phyloP scores from a whole-genome alignment of 2,329 filamentous ascomycete species.

The Didymella keratinophila region DNA sequence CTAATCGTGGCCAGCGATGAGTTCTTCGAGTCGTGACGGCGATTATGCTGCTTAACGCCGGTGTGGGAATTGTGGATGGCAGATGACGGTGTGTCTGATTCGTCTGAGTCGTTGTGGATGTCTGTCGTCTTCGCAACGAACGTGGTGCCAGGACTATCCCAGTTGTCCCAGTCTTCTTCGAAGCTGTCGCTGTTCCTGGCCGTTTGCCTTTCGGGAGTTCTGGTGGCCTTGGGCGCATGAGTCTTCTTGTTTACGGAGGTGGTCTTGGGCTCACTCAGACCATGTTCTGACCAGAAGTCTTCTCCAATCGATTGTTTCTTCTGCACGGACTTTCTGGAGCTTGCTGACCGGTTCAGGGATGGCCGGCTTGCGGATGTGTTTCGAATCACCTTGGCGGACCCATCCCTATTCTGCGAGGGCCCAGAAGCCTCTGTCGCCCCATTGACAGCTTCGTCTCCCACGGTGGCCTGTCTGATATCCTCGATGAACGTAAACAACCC shows the following conservation, averaged over 20 bases:
- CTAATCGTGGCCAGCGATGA: slow-evolving; percentile 46
- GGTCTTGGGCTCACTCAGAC: slow-evolving; percentile 50
- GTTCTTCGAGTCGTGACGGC: slow-evolving; percentile 50
- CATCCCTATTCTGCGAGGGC: slow-evolving; percentile 38
- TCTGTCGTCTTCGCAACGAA: slow-evolving; percentile 49
- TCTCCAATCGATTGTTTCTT: slow-evolving; percentile 49
- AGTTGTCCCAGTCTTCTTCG: slow-evolving; percentile 64
- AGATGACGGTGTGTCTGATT: slow-evolving; percentile 59
- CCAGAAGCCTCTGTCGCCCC: slow-evolving; percentile 43
- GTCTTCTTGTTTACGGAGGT: slow-evolving; percentile 49
- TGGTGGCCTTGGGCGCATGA: slow-evolving; percentile 47
- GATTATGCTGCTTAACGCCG: slow-evolving; percentile 59
- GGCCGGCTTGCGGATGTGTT: slow-evolving; percentile 45
- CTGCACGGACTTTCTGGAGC: slow-evolving; percentile 42
- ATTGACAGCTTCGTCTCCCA: slow-evolving; percentile 84
- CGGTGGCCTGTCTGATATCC: slow-evolving; percentile 92
- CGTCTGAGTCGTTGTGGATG: slow-evolving; percentile 54
- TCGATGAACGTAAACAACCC: slow-evolving; percentile 95
- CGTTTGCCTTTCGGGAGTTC: slow-evolving; percentile 50
- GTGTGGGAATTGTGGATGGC: slow-evolving; percentile 61
- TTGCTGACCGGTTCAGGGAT: slow-evolving; percentile 40
- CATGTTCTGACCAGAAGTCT: slow-evolving; percentile 55
- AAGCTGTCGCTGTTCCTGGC: slow-evolving; percentile 53
- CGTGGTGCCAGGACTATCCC: slow-evolving; percentile 59
- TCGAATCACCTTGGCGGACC: slow-evolving; percentile 36